Base-by-base conservation (phyloP, 495 filamentous ascomycete genomes). In the Hypoxylon intermedium region DNA sequence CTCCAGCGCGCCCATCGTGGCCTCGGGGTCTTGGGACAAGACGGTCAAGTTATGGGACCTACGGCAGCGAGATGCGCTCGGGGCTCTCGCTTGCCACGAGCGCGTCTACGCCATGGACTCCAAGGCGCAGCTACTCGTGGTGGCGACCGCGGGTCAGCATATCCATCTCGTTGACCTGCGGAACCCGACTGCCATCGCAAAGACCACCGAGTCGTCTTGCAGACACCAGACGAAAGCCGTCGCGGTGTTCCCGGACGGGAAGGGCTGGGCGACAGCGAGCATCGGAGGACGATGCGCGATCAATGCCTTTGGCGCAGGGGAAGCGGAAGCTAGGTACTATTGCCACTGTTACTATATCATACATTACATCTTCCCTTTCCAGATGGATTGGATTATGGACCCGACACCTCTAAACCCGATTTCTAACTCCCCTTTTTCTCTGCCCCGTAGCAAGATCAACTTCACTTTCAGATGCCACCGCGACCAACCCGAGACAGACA, bases 381-480 rank as follows among this genome's bases (percentile, higher is more conserved):
- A 33, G 11, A 16, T 21, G 7, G n/a, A 5, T n/a, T n/a, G n/a
- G n/a, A n/a, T n/a, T n/a, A n/a, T n/a, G n/a, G n/a, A n/a, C n/a
- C n/a, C n/a, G n/a, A n/a, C n/a, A n/a, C n/a, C n/a, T n/a, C n/a
- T n/a, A n/a, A n/a, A n/a, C n/a, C n/a, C 24, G 24, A 4, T 26
- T 7, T 7, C 24, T 26, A 7, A 26, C 24, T 4, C 24, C 24
- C 24, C 24, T 19, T 28, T 18, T 21, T 15, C 15, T 28, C 30
- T 0, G 11, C 13, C 50, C 36, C 15, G 34, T 20, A 55, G 43
- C 48, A 87, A 83, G 65, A 85, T 84, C 49, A 96, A 96, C 76
- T 97, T 97, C 80, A 90, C 87, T 38, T 98, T 97, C 82, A 95
- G 96, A 76, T 98, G 93, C 77, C 93, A 98, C 72, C 90, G 93